phyloP scores from a whole-genome alignment of 305 asterid species.

The Solanum hybrid region DNA sequence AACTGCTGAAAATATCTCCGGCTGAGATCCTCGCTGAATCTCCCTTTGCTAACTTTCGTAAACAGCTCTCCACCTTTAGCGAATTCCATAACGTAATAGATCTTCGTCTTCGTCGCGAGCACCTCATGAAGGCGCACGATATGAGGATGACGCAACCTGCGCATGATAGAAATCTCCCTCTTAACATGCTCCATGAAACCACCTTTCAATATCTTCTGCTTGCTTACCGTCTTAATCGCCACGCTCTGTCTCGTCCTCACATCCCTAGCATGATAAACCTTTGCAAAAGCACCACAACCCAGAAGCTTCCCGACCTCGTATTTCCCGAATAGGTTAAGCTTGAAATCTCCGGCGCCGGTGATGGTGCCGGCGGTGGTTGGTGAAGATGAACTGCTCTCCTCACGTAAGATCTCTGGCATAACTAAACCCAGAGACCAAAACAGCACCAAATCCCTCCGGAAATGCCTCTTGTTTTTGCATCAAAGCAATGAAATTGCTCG shows the following conservation, averaged over 20 bases:
- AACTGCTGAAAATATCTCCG: slow-evolving; percentile 18
- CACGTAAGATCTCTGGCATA: slow-evolving; percentile 9
- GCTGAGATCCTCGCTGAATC: slow-evolving; percentile 23
- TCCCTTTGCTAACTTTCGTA: slow-evolving; percentile 4
- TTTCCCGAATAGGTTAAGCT: slow-evolving; percentile 7
- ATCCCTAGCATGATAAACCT: slow-evolving; percentile 15
- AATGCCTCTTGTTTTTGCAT: not conserved
- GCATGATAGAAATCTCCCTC: slow-evolving; percentile 19
- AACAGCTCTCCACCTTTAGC: slow-evolving; percentile 22
- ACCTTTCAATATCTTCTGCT: not conserved
- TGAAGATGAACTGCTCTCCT: slow-evolving; percentile 1
- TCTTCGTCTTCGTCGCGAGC: slow-evolving; percentile 11
- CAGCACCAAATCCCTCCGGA: not conserved
- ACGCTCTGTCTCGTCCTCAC: slow-evolving; percentile 7
- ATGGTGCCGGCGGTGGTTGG: not conserved
- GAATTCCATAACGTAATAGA: slow-evolving; percentile 11
- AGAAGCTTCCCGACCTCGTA: slow-evolving; percentile 15
- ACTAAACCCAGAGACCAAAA: not conserved
- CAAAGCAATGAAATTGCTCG: not conserved
- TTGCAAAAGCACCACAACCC: slow-evolving; percentile 14
- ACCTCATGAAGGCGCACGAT: slow-evolving; percentile 17
- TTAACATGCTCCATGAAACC: slow-evolving; percentile 6
- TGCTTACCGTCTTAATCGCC: slow-evolving; percentile 15
- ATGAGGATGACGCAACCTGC: slow-evolving; percentile 13
- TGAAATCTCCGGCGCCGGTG: not conserved